Evolutionary conservation across 179 eudicot species (phyloP).

Genomic region (Beta lomatogona): DNA sequence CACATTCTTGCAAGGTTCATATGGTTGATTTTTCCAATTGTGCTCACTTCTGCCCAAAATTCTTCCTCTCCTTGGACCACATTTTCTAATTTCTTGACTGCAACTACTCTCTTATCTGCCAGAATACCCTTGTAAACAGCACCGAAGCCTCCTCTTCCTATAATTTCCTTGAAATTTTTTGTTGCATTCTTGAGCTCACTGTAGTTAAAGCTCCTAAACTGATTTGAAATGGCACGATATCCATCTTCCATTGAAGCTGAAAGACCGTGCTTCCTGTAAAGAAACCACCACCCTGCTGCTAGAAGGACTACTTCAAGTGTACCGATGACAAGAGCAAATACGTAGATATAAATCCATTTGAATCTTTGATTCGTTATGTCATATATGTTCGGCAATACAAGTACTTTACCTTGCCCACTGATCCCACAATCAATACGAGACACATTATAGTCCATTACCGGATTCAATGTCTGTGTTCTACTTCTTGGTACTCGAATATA

Average conservation of each 20-base stretch:
- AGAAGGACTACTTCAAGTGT: background rate
- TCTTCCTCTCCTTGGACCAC: constrained; percentile 4
- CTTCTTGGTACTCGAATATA: constrained; percentile 18
- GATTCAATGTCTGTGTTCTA: background rate
- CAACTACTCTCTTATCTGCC: background rate
- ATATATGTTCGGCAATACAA: background rate
- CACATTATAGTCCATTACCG: background rate
- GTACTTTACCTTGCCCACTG: background rate
- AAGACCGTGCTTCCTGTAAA: background rate
- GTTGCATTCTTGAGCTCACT: background rate
- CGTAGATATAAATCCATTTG: background rate
- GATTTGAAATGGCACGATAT: constrained; percentile 2
- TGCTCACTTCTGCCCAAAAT: constrained; percentile 11
- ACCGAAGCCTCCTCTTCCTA: constrained; percentile 6
- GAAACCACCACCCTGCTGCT: constrained; percentile 4
- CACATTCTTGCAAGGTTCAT: constrained; percentile 6
- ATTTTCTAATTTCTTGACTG: background rate
- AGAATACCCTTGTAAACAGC: constrained; percentile 4
- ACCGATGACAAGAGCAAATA: background rate
- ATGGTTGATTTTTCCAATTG: constrained; percentile 1
- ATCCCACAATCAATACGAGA: background rate
- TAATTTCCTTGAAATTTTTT: background rate
- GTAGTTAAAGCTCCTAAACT: background rate
- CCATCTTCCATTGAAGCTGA: constrained; percentile 7
- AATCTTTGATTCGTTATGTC: background rate